A percentile compares a stretch with the other conserved stretches of the same genome.
These are phyloP conservation scores for Phytophthora podocarpi DNA, from an alignment of 352 stramenopile genomes.

Conservation along the genomic window DNA sequence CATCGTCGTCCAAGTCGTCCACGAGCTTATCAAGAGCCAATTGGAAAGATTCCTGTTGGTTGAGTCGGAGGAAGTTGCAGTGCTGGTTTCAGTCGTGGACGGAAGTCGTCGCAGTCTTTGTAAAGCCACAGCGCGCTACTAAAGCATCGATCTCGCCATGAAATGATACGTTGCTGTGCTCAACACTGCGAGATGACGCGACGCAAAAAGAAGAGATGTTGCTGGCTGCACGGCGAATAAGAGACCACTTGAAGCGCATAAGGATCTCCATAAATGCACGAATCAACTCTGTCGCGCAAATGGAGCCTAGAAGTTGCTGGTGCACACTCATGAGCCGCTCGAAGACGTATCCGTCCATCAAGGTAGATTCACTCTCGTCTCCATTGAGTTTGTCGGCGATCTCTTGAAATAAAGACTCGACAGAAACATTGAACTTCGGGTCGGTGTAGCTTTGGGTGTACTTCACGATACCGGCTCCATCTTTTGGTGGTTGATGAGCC, in stretches of 20 bases:
- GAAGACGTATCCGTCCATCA: conserved; percentile 25
- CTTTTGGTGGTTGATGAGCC: not conserved
- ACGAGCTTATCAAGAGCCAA: conserved; percentile 19
- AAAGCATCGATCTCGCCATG: conserved; percentile 31
- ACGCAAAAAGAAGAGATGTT: conserved; percentile 22
- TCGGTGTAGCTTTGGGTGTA: conserved; percentile 18
- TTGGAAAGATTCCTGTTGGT: conserved; percentile 23
- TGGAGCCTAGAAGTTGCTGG: conserved; percentile 20
- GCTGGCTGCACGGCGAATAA: conserved; percentile 9
- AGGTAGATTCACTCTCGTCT: not conserved
- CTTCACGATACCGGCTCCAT: conserved; percentile 5
- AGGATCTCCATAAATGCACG: conserved; percentile 21
- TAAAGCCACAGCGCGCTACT: conserved; percentile 20
- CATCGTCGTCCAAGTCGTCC: conserved; percentile 8
- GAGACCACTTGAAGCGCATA: conserved; percentile 18
- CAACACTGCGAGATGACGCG: conserved; percentile 19
- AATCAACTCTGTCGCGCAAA: conserved; percentile 17
- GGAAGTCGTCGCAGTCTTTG: conserved; percentile 12
- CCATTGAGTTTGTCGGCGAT: conserved; percentile 5
- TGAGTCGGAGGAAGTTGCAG: conserved; percentile 21
- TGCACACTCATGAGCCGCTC: conserved; percentile 21
- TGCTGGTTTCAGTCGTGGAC: conserved; percentile 26
- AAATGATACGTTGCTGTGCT: conserved; percentile 20
- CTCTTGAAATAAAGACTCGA: conserved; percentile 18
- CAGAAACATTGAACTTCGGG: conserved; percentile 4